A percentile compares a stretch with the other conserved stretches of the same genome.
These are phyloP conservation scores for Anethum foeniculum DNA, from an alignment of 140 eudicot genomes.

Conservation along the genomic window DNA sequence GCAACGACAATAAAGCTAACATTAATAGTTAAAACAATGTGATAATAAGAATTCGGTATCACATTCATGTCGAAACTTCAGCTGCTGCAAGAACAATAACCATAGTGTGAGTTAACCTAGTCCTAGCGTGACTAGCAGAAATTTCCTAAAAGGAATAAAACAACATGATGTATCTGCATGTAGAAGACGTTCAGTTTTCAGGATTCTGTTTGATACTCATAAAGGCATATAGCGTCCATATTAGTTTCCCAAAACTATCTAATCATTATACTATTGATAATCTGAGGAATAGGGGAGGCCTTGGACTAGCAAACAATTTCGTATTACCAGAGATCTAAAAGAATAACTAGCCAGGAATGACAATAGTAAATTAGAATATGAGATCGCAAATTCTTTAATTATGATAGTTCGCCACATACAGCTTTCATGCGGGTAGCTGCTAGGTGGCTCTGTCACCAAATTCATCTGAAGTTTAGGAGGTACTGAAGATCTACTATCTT, in stretches of 20 bases:
- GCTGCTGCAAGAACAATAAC: not conserved
- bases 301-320: not conserved
- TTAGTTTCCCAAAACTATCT: not conserved
- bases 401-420: slow-evolving; percentile 35
- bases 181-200: not conserved
- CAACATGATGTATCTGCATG: not conserved
- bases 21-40: not conserved
- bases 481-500: slow-evolving; percentile 34
- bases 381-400: slow-evolving; percentile 1
- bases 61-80: not conserved
- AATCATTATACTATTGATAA: not conserved
- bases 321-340: not conserved
- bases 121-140: not conserved
- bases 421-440: slow-evolving; percentile 46
- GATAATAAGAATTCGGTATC: not conserved
- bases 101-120: not conserved
- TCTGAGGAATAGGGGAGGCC: not conserved
- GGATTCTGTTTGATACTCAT: not conserved
- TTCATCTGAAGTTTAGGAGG: slow-evolving; percentile 39
- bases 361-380: not conserved
- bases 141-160: not conserved
- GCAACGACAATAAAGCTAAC: slow-evolving; percentile 12
- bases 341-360: not conserved
- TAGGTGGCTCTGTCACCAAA: slow-evolving; percentile 28
- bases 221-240: not conserved